Base-by-base conservation (phyloP, 1,139 yeast species). In the Komagataea norvegica region DNA sequence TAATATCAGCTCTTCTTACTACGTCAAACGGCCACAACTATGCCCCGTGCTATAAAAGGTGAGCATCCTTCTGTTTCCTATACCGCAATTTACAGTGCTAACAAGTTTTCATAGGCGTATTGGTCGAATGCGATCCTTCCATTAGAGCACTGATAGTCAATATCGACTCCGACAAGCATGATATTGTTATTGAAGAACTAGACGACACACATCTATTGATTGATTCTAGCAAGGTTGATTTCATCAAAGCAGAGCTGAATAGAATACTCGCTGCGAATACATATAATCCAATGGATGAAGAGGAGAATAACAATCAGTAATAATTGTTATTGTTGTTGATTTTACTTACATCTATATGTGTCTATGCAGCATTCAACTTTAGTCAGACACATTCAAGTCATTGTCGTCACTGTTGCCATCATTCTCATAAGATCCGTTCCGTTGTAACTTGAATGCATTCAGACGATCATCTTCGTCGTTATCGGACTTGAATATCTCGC, bases 161-260 rank as follows among this genome's bases (percentile, higher is more conserved):
- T 54, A 83, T 88, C 29, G 96, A 88, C 58, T 65, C 85, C 0
- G 74, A 74, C 28, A 64, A 71, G 30, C 79, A 82, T 38, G 94
- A 88, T 42, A 80, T 87, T 5, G 83, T 88, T 6, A 68, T 81
- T 14, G 85, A 79, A 60, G 97, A 89, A 52, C 69, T 91, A 34
- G 97, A 91, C 56, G 96, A 89, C 30, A 84, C 93, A 2, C 96
- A 91, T 60, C 61, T 91, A 21, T 65, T 91, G 43, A 82, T 91
- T 22, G 91, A 85, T 47, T 81, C 81, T 26, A 74, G 74, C 31
- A 82, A 80, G 61, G 84, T 89, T 5, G 80, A 77, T 25, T 79
- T 70, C 53, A 80, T 91, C 39, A 89, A 88, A 53, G 67, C 62
- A 39, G 95, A 89, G 57, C 68, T 91, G 51, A 87, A 85, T 57